Conservation (phyloP, 257 asterid genomes). For the Linderniella brevidens region DNA sequence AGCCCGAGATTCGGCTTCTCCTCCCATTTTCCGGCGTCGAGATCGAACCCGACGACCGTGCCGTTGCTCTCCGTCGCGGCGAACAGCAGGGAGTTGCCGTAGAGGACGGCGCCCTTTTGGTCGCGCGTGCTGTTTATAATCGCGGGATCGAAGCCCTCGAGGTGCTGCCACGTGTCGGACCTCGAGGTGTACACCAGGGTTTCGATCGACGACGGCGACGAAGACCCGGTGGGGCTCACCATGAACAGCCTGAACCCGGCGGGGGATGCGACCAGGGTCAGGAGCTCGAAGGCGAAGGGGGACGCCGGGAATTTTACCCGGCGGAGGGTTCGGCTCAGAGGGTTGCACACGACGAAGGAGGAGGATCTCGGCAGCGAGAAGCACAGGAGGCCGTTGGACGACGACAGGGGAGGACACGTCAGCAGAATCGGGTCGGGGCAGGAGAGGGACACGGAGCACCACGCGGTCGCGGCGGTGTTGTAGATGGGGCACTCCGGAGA, state of each 20-base stretch:
- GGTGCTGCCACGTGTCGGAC: slow-evolving; percentile 19
- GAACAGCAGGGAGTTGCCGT: slow-evolving; percentile 14
- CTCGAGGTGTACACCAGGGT: slow-evolving; percentile 29
- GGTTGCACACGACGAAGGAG: slow-evolving; percentile 29
- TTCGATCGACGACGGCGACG: slow-evolving; percentile 5
- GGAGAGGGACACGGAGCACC: slow-evolving; percentile 30
- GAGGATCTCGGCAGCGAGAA: slow-evolving; percentile 28
- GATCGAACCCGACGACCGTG: slow-evolving; percentile 13
- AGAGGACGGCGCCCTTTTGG: slow-evolving; percentile 32
- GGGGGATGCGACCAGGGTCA: slow-evolving; percentile 20
- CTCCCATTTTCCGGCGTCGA: slow-evolving; percentile 39
- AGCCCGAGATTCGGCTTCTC: slow-evolving; percentile 8
- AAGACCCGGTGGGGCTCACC: slow-evolving; percentile 26
- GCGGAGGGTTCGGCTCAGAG: slow-evolving; percentile 20
- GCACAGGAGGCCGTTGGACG: slow-evolving; percentile 12
- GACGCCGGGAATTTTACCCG: slow-evolving; percentile 27
- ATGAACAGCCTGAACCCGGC: slow-evolving; percentile 25
- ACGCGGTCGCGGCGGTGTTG: slow-evolving; percentile 25
- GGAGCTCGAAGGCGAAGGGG: slow-evolving; percentile 28
- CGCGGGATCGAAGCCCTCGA: slow-evolving; percentile 16
- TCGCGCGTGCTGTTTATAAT: slow-evolving; percentile 15
- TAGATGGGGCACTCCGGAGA: slow-evolving; percentile 21
- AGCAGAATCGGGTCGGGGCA: slow-evolving; percentile 12
- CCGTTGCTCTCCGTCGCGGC: slow-evolving; percentile 48
- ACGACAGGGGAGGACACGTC: slow-evolving; percentile 10